A percentile compares a stretch with the other conserved stretches of the same genome.
Conservation (phyloP, 2,329 filamentous ascomycete species). For the Moelleriella libera region DNA sequence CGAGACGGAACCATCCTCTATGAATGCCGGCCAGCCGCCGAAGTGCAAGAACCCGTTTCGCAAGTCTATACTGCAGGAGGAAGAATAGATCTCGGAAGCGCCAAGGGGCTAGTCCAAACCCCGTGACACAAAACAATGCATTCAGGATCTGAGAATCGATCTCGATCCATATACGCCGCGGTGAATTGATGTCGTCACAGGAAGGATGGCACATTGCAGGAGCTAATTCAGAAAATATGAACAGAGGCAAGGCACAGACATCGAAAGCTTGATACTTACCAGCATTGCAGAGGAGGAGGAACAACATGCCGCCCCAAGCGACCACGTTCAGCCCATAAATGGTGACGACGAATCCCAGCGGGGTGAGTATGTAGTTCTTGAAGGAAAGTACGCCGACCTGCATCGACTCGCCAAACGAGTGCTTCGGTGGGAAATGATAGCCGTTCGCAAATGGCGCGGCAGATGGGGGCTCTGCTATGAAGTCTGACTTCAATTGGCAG, state of each 20-base stretch:
- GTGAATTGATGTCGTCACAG: slow-evolving; percentile 61
- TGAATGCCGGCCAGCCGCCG: slow-evolving; percentile 62
- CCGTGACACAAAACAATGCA: slow-evolving; percentile 74
- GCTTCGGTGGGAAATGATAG: slow-evolving; percentile 50
- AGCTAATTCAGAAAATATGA: slow-evolving; percentile 12
- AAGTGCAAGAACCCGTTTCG: slow-evolving; percentile 38
- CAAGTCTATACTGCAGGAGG: slow-evolving; percentile 48
- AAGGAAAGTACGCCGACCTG: slow-evolving; percentile 45
- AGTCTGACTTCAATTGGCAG: slow-evolving; percentile 8
- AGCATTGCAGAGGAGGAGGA: slow-evolving; percentile 67
- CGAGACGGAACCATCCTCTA: slow-evolving; percentile 59
- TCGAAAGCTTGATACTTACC: slow-evolving; percentile 6
- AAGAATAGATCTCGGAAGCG: slow-evolving; percentile 69
- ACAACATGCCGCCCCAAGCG: slow-evolving; percentile 86
- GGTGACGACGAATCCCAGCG: slow-evolving; percentile 61
- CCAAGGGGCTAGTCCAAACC: slow-evolving; percentile 75
- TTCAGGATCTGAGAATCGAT: slow-evolving; percentile 69
- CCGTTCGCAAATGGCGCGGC: slow-evolving; percentile 42
- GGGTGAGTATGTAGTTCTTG: slow-evolving; percentile 61
- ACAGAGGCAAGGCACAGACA: not conserved
- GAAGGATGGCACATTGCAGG: slow-evolving; percentile 58
- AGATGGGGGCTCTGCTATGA: slow-evolving; percentile 11
- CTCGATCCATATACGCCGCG: slow-evolving; percentile 75
- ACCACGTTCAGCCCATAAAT: slow-evolving; percentile 73
- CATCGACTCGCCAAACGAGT: slow-evolving; percentile 44